Conservation (phyloP, 257 asterid genomes). For the Plantago ovata region DNA sequence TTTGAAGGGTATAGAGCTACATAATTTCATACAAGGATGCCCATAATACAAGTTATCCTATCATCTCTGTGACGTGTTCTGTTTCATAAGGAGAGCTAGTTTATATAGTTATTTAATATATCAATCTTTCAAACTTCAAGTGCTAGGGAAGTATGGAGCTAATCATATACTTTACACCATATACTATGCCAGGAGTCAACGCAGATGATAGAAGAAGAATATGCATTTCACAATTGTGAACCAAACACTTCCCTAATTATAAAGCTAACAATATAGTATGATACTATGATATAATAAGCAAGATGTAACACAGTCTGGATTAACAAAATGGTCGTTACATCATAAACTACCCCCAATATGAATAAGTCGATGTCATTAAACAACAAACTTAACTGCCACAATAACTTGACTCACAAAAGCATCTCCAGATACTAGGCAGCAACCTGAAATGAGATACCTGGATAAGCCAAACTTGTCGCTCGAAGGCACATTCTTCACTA, state of each 20-base stretch:
- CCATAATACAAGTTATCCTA: not conserved
- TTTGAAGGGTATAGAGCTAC: too few species aligned
- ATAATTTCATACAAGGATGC: not conserved
- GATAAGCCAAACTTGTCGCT: constrained; percentile 28
- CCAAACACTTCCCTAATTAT: constrained; percentile 15
- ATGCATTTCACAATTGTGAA: not conserved
- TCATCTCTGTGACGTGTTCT: constrained; percentile 3
- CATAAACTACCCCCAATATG: constrained; percentile 26
- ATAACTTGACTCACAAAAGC: not conserved
- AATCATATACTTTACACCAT: too few species aligned
- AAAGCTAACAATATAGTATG: not conserved
- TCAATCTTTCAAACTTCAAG: not conserved
- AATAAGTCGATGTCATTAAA: constrained; percentile 12
- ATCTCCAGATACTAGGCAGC: not conserved
- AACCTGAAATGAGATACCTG: constrained; percentile 19
- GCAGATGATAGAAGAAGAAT: not conserved
- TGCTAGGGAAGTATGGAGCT: too few species aligned
- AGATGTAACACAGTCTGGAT: constrained; percentile 25
- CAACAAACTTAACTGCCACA: not conserved
- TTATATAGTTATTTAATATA: not conserved
- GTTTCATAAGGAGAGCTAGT: not conserved
- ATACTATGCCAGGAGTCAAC: too few species aligned
- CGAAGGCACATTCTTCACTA: not conserved
- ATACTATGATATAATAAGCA: not conserved
- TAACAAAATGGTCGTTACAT: constrained; percentile 24